Evolutionary conservation across 768 basidiomycete species (phyloP), one percentile per base, ranked within the genome.

Genomic region (Collybia sordida): DNA sequence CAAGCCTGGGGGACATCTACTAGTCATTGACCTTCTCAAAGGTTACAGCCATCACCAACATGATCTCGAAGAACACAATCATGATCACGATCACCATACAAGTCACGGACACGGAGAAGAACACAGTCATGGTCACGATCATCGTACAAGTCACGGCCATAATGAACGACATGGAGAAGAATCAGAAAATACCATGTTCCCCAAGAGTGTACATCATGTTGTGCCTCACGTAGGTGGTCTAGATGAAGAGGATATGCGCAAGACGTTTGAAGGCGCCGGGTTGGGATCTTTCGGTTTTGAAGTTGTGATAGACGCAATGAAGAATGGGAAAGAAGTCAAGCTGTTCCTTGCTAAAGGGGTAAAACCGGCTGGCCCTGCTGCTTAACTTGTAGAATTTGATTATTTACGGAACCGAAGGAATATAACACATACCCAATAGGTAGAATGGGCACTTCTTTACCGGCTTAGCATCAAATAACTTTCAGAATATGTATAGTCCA

Each of bases 331-430:
- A 27, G 58, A 67, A 15, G 64, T 74, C 1, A 61, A 71, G 23
- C 53, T 84, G n/a, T 88, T 88, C 65, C 60, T 87, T 19, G 83
- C 82, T 1, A 74, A 73, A 54, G 83, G 81, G 12, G 62, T 64
- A 31, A 82, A 74, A 51, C 58, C 64, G 50, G 39, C 39, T n/a
- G 12, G n/a, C n/a, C n/a, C n/a, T n/a, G n/a, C 3, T 7, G 36
- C 21, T 19, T 47, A 34, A 22, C n/a, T n/a, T n/a, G n/a, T n/a
- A n/a, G n/a, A n/a, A n/a, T n/a, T n/a, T n/a, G n/a, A n/a, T n/a
- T n/a, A n/a, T n/a, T n/a, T n/a, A n/a, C n/a, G n/a, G n/a, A 12
- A 31, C 11, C 14, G 3, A 31, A 31, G 31, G 31, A 31, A 31
- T 31, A 11, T 27, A 27, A 27, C 27, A 27, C 11, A 27, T 27